These are phyloP conservation scores for Linum usitatissimum DNA, from an alignment of 345 rosid genomes.

Conservation along the genomic window DNA sequence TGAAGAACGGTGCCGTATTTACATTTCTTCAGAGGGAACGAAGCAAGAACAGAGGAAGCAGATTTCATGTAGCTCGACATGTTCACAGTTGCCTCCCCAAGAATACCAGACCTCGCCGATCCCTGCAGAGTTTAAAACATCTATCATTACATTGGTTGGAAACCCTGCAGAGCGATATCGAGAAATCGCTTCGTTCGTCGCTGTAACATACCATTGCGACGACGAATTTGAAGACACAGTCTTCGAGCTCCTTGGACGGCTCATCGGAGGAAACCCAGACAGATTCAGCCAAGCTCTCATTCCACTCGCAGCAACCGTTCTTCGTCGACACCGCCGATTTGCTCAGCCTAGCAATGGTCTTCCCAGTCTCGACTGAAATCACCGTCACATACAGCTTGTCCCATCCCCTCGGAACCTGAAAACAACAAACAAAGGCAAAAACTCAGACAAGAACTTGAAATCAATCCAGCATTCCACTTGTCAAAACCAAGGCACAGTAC, in stretches of 20 bases:
- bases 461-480: no score
- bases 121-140: slow-evolving; percentile 27
- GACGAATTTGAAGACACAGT: slow-evolving; percentile 32
- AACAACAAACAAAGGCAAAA: no score
- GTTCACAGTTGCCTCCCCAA: slow-evolving; percentile 42
- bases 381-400: slow-evolving; percentile 42
- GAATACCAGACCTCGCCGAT: slow-evolving; percentile 38
- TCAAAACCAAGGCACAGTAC: no score
- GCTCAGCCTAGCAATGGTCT: slow-evolving; percentile 34
- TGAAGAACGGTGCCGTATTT: slow-evolving; percentile 40
- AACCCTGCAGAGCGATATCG: no score
- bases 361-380: slow-evolving; percentile 36
- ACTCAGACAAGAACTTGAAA: no score
- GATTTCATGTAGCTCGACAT: slow-evolving; percentile 33
- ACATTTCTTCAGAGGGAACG: slow-evolving; percentile 44
- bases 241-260: slow-evolving; percentile 28
- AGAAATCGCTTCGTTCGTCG: no score
- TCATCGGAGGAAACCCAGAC: slow-evolving; percentile 28
- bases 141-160: not conserved
- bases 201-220: slow-evolving; percentile 38
- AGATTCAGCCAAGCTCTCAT: slow-evolving; percentile 33
- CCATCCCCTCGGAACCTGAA: slow-evolving; percentile 62
- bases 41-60: slow-evolving; percentile 21
- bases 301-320: slow-evolving; percentile 53
- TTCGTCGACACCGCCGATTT: slow-evolving; percentile 26